Base-by-base conservation (phyloP, 2,329 filamentous ascomycete species). In the Colletotrichum caudatum region DNA sequence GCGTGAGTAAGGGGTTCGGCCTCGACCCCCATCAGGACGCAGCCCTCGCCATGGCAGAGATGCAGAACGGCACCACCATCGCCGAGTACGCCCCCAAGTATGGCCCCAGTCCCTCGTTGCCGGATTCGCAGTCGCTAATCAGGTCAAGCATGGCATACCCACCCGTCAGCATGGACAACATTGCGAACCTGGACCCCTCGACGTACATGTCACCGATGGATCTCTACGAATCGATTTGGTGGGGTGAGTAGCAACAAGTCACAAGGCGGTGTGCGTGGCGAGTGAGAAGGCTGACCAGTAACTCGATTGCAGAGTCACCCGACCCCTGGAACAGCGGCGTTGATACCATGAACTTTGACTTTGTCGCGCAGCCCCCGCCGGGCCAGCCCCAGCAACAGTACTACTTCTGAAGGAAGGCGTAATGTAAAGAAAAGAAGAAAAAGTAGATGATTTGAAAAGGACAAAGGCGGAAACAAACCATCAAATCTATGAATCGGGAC, bases 141-240 rank as follows among this genome's bases (percentile, higher is more conserved):
- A 48, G 48, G 73, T 70, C 48, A 73, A 80, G 79, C 70, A 75
- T 84, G 23, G 76, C 83, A 4, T 85, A 81, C 64, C 70, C 79
- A 20, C 80, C 80, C 50, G 78, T 81, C 54, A 78, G 77, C 60
- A 77, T 89, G 44, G 79, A 86, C 8, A 85, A 85, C 57, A 79
- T 89, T 61, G 79, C 81, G 60, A 79, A 82, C 46, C 80, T 88
- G 14, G 89, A 91, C 71, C 87, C 88, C 20, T 83, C 86, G 3
- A 82, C 88, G 44, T 87, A 89, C 74, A 89, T 91, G 84, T 90
- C 89, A 48, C 90, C 90, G 0, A 89, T 92, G 88, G 90, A 92
- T 72, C 80, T 92, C 0, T 92, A 91, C 77, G 89, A 91, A 76
- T 90, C 89, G 5, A 92, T 92, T 57, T 91, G 91, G 81, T 91